These are phyloP conservation scores for Iberis pinnata DNA, from an alignment of 345 rosid genomes.

Conservation along the genomic window DNA sequence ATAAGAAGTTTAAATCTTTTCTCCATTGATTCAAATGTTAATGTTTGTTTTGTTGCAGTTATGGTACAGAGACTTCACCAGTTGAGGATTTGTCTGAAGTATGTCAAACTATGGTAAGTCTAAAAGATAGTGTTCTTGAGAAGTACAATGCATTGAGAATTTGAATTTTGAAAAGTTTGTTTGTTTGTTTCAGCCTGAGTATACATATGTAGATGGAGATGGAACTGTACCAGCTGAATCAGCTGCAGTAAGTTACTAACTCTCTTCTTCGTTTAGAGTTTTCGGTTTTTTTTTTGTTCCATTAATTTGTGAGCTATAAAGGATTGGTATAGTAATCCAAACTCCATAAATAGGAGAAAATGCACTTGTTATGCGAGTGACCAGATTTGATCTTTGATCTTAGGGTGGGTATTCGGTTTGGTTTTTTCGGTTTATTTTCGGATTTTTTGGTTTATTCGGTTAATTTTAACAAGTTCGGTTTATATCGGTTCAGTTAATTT, in stretches of 20 bases:
- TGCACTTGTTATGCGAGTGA: too few species aligned
- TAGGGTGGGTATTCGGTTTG: too few species aligned
- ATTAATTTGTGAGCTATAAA: too few species aligned
- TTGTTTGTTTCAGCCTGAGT: slow-evolving; percentile 50
- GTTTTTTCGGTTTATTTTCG: too few species aligned
- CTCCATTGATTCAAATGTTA: neutral
- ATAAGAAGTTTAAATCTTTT: neutral
- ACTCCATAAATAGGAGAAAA: too few species aligned
- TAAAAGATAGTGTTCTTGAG: slow-evolving; percentile 12
- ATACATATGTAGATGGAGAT: slow-evolving; percentile 80
- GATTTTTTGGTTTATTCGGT: too few species aligned
- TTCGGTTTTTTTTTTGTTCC: too few species aligned
- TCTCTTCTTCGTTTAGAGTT: slow-evolving; percentile 18
- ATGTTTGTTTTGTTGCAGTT: slow-evolving; percentile 40
- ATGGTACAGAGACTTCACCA: slow-evolving; percentile 71
- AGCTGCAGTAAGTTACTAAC: slow-evolving; percentile 43
- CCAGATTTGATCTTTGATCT: too few species aligned
- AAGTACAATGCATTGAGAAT: neutral
- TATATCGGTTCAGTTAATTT: too few species aligned
- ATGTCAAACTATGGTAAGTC: slow-evolving; percentile 70
- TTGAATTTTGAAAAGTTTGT: neutral
- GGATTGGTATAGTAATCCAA: too few species aligned
- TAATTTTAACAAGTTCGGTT: too few species aligned
- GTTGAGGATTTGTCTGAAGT: slow-evolving; percentile 68
- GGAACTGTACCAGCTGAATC: slow-evolving; percentile 93